phyloP scores from a whole-genome alignment of 1,139 yeast species.

The Nakaseomyces delphensis region DNA sequence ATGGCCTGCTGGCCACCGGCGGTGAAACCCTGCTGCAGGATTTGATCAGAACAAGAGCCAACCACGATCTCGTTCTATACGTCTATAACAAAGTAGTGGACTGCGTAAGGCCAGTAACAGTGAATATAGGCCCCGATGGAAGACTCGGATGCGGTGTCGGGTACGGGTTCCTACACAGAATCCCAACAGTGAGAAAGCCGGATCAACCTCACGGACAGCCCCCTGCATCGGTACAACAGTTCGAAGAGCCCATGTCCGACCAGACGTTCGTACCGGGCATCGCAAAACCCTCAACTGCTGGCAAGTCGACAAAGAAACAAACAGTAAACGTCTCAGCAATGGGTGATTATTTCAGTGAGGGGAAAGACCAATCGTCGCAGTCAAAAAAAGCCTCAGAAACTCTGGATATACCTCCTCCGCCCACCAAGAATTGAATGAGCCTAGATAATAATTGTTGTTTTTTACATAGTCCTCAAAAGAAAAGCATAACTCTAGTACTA shows the following conservation, averaged over 20 bases:
- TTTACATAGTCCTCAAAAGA: no score
- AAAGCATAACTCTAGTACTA: no score
- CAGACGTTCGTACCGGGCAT: constrained; percentile 6
- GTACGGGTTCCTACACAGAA: constrained; percentile 76
- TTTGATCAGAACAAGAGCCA: constrained; percentile 54
- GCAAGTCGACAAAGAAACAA: constrained; percentile 28
- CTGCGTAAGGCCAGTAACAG: constrained; percentile 76
- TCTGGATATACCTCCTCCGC: not conserved
- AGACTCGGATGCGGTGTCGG: constrained; percentile 92
- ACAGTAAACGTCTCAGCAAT: constrained; percentile 20
- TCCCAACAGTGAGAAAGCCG: constrained; percentile 40
- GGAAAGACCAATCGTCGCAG: constrained; percentile 31
- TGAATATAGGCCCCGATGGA: constrained; percentile 68
- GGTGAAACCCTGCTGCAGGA: constrained; percentile 75
- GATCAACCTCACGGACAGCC: constrained; percentile 7
- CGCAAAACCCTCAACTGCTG: constrained; percentile 14
- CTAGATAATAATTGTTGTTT: no score
- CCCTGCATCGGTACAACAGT: constrained; percentile 10
- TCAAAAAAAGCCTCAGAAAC: constrained; percentile 8
- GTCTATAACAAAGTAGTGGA: constrained; percentile 87
- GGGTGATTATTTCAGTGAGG: constrained; percentile 33
- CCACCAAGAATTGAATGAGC: not conserved
- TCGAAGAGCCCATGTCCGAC: constrained; percentile 8
- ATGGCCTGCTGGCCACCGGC: constrained; percentile 71
- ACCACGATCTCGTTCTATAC: constrained; percentile 46